phyloP scores from a whole-genome alignment of 2,329 filamentous ascomycete genomes.

The Penicillium sp. region DNA sequence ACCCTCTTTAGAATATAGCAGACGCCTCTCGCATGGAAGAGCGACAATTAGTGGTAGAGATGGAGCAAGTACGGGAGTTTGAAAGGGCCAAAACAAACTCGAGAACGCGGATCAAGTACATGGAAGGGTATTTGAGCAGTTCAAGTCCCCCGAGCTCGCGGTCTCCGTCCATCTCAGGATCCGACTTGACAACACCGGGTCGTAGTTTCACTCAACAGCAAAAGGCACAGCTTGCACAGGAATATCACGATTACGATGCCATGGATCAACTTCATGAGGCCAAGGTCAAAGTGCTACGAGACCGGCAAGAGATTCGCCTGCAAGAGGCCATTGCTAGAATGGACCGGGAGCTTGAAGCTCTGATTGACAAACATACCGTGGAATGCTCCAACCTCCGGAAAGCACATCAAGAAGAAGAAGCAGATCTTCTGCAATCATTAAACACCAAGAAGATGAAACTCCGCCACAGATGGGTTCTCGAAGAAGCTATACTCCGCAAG shows the following conservation, averaged over 20 bases:
- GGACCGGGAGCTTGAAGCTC: conserved; percentile 42
- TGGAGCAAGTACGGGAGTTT: conserved; percentile 51
- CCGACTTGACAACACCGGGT: conserved; percentile 29
- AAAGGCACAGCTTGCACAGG: conserved; percentile 49
- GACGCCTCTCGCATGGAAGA: conserved; percentile 46
- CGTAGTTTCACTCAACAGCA: conserved; percentile 48
- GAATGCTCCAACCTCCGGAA: conserved; percentile 40
- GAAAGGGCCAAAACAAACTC: conserved; percentile 49
- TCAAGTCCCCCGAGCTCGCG: conserved; percentile 41
- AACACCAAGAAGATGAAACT: conserved; percentile 41
- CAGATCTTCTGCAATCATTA: conserved; percentile 35
- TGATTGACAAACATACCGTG: conserved; percentile 40
- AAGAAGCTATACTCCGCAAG: conserved; percentile 48
- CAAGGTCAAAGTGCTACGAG: conserved; percentile 53
- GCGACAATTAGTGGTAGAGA: conserved; percentile 49
- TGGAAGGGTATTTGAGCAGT: conserved; percentile 53
- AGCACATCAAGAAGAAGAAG: conserved; percentile 41
- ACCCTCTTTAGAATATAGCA: conserved; percentile 39
- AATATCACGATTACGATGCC: conserved; percentile 48
- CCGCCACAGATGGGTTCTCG: conserved; percentile 46
- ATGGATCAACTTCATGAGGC: conserved; percentile 51
- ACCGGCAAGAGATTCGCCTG: conserved; percentile 49
- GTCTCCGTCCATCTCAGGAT: conserved; percentile 25
- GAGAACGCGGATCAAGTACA: conserved; percentile 51
- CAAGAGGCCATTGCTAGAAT: conserved; percentile 46